Percentiles rank a stretch among this genome's conserved stretches.
Evolutionary conservation across 257 asterid genomes (phyloP).

Genomic region (Salvia hispanica): DNA sequence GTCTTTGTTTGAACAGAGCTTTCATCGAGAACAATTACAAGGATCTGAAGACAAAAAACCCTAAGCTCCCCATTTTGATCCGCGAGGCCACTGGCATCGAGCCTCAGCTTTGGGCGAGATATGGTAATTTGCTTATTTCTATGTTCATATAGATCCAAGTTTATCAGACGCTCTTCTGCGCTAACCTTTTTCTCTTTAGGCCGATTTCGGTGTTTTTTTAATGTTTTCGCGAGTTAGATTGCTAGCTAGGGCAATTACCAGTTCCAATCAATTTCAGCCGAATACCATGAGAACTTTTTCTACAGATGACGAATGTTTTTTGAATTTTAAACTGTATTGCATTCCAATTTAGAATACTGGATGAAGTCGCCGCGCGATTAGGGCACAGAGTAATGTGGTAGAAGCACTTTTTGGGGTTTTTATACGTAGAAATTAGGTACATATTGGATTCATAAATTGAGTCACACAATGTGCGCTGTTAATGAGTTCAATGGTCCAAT

Average conservation of each 20-base stretch:
- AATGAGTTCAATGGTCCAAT: not conserved
- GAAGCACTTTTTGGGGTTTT: not conserved
- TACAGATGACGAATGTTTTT: not conserved
- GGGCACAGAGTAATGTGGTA: not conserved
- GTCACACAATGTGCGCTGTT: not conserved
- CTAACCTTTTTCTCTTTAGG: not conserved
- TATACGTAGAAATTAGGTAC: not conserved
- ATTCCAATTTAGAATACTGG: not conserved
- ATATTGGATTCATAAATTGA: constrained; percentile 8
- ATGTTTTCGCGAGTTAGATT: not conserved
- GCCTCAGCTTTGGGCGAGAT: constrained; percentile 99
- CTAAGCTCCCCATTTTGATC: constrained; percentile 82
- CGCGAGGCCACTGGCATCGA: constrained; percentile 78
- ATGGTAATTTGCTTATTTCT: constrained; percentile 45
- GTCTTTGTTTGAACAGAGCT: constrained; percentile 37
- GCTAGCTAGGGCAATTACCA: constrained; percentile 8
- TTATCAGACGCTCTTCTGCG: not conserved
- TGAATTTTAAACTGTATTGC: constrained; percentile 8
- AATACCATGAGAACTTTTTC: not conserved
- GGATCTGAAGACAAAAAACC: constrained; percentile 85
- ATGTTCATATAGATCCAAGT: constrained; percentile 13
- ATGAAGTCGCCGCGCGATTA: not conserved
- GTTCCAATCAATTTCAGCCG: not conserved
- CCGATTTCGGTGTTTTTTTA: constrained; percentile 5
- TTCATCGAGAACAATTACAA: constrained; percentile 82